phyloP scores from a whole-genome alignment of 176 grass and related monocot species.

The Cenchrus purpureus region DNA sequence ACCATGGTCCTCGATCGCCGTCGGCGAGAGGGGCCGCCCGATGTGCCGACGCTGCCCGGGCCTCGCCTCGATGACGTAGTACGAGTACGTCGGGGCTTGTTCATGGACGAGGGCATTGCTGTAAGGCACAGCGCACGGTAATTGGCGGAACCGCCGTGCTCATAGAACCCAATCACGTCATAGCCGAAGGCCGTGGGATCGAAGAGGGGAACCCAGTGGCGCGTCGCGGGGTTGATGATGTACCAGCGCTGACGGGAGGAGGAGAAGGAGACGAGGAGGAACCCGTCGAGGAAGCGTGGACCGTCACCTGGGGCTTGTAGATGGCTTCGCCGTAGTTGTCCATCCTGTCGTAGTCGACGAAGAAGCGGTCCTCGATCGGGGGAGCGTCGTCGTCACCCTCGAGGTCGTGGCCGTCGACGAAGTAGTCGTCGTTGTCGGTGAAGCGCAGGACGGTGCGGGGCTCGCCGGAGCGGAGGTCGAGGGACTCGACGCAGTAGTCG shows the following conservation, averaged over 20 bases:
- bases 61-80: neutral
- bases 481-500: constrained; percentile 38
- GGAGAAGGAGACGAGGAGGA: constrained; percentile 27
- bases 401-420: too few relatives aligned
- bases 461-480: neutral
- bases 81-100: neutral
- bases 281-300: constrained; percentile 35
- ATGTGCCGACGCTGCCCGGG: neutral
- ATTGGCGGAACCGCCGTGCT: neutral
- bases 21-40: neutral
- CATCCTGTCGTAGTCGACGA: neutral
- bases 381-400: neutral
- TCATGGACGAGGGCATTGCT: too few relatives aligned
- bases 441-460: neutral
- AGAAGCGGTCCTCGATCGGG: neutral
- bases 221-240: constrained; percentile 32
- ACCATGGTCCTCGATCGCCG: neutral
- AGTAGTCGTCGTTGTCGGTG: neutral
- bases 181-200: neutral
- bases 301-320: neutral
- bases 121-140: constrained; percentile 1
- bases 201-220: neutral
- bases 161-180: neutral
- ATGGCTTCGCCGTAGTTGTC: too few relatives aligned
- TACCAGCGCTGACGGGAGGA: neutral